Base-by-base conservation (phyloP, 495 filamentous ascomycete species). In the Xanthoparmelia taractica region DNA sequence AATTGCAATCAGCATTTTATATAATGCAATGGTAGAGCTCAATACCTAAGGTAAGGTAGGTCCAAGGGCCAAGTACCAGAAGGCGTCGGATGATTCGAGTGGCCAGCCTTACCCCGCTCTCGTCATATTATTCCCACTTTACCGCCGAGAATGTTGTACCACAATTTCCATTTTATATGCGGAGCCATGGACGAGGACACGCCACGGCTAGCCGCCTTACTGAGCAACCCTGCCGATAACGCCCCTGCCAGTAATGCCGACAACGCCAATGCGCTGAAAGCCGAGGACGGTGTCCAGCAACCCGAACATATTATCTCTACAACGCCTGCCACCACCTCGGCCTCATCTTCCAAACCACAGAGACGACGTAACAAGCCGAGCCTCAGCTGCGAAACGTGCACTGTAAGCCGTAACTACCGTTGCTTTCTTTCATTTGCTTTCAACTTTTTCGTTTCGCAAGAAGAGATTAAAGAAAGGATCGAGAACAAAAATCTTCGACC, bases 371-470 rank as follows among this genome's bases (percentile, higher is more conserved):
- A 90, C 73, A 90, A 90, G 69, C 87, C 87, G 7, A 90, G 86
- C 1, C 68, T 90, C 47, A 87, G 85, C 47, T 90, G 87, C 69
- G 78, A 82, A 61, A 85, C 88, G 66, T 90, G 87, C 70, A 86
- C 89, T 38, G 61, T 63, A 34, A 48, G 61, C 55, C 41, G 15
- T 23, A 7, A 36, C 27, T 5, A 40, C 40, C 18, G 15, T 1
- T 7, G 10, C 4, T 27, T 27, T 50, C 0, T 7, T n/a, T n/a
- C n/a, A n/a, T n/a, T n/a, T n/a, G n/a, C n/a, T n/a, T n/a, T n/a
- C n/a, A n/a, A n/a, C 0, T 25, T 47, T 47, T 13, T 40, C 6
- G 15, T 12, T 13, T 25, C n/a, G 4, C 17, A 20, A 18, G 20
- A 41, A 20, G 20, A 41, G 40, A 18, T 18, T 18, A 18, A 20